A percentile compares a stretch with the other conserved stretches of the same genome.
Evolutionary conservation across 352 stramenopile species (phyloP).

Genomic region (Pythium brachiatum): DNA sequence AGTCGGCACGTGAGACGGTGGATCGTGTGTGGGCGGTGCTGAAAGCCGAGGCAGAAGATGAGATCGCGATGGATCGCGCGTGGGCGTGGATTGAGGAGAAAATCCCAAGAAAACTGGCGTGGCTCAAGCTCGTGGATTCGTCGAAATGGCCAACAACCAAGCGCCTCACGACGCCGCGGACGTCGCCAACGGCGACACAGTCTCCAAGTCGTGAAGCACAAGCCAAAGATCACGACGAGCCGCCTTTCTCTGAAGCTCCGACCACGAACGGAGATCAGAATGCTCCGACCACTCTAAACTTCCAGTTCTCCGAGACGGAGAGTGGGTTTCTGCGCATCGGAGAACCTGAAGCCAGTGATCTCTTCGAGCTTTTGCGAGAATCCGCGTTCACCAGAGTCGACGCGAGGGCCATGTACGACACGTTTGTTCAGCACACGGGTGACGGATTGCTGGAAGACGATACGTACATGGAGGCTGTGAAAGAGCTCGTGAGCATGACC

Average conservation of each 20-base stretch:
- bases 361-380: constrained; percentile 64
- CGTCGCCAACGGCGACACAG: constrained; percentile 2
- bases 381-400: constrained; percentile 71
- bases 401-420: constrained; percentile 81
- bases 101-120: constrained; percentile 47
- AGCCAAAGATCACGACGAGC: neutral
- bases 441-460: constrained; percentile 82
- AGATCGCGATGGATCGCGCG: constrained; percentile 33
- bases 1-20: constrained; percentile 52
- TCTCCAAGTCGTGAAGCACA: neutral
- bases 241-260: constrained; percentile 18
- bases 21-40: constrained; percentile 38
- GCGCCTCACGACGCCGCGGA: constrained; percentile 29
- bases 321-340: constrained; percentile 51
- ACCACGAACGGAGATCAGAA: constrained; percentile 20
- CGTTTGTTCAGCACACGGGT: constrained; percentile 81
- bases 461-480: constrained; percentile 75
- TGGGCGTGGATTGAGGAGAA: constrained; percentile 71
- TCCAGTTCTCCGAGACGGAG: constrained; percentile 67
- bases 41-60: neutral
- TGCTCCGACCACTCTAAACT: constrained; percentile 36
- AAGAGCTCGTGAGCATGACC: constrained; percentile 79
- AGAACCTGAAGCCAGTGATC: constrained; percentile 48
- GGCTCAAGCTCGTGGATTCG: constrained; percentile 68
- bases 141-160: constrained; percentile 66